A percentile compares a stretch with the other conserved stretches of the same genome.
These are phyloP conservation scores for Mycena chlorophos DNA, from an alignment of 768 basidiomycete genomes.

Conservation along the genomic window DNA sequence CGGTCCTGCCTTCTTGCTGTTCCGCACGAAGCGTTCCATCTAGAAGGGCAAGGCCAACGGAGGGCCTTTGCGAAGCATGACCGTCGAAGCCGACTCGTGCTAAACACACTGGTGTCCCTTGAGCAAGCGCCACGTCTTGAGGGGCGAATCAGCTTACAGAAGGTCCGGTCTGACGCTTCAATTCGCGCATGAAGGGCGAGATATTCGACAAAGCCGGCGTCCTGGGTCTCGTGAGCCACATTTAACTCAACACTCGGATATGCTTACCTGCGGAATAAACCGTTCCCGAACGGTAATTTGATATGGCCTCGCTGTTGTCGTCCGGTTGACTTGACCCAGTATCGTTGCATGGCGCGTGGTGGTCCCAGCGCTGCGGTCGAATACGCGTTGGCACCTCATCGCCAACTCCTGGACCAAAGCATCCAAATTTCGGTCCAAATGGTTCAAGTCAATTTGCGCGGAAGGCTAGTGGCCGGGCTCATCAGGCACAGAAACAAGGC, in stretches of 20 bases:
- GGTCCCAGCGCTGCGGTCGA: slow-evolving; percentile 62
- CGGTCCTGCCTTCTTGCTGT: slow-evolving; percentile 37
- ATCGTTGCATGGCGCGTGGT: slow-evolving; percentile 58
- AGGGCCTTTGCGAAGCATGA: slow-evolving; percentile 37
- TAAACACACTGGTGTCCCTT: slow-evolving; percentile 53
- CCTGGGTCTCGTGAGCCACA: slow-evolving; percentile 36
- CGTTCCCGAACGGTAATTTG: slow-evolving; percentile 53
- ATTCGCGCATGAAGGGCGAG: slow-evolving; percentile 48
- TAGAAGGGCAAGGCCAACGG: slow-evolving; percentile 53
- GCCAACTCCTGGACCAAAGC: slow-evolving; percentile 64
- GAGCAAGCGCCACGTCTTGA: slow-evolving; percentile 21
- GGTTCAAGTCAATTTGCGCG: slow-evolving; percentile 49
- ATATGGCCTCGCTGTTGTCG: slow-evolving; percentile 32
- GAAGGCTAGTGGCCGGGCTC: slow-evolving; percentile 40
- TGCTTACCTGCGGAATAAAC: slow-evolving; percentile 52
- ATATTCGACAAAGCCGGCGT: slow-evolving; percentile 50
- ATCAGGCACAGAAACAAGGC: slow-evolving; percentile 29
- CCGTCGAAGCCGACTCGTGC: slow-evolving; percentile 52
- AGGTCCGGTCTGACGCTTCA: slow-evolving; percentile 37
- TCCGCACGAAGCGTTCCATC: slow-evolving; percentile 52
- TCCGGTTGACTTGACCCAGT: slow-evolving; percentile 31
- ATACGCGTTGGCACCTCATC: slow-evolving; percentile 58
- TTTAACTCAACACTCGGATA: slow-evolving; percentile 20
- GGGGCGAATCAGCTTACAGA: slow-evolving; percentile 35
- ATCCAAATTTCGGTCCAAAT: slow-evolving; percentile 69